Percentiles rank a stretch among this genome's conserved stretches.
phyloP scores from a whole-genome alignment of 345 rosid species.

The Hibiscus mutabilis region DNA sequence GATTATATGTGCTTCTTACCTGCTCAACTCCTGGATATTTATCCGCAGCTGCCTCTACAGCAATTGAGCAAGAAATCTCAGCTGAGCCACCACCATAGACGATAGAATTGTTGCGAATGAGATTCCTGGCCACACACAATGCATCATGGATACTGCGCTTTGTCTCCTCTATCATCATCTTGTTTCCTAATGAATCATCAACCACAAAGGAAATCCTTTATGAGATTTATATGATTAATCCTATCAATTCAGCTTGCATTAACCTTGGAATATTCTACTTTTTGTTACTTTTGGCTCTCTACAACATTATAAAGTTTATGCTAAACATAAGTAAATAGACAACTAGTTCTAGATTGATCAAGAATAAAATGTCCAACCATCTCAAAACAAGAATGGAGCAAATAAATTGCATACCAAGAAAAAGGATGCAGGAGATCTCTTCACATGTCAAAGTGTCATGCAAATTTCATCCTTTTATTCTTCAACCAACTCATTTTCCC shows the following conservation, averaged over 20 bases:
- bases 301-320: background rate
- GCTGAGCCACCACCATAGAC: slow-evolving; percentile 97
- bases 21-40: slow-evolving; percentile 88
- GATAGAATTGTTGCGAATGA: slow-evolving; percentile 83
- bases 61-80: slow-evolving; percentile 85
- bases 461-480: background rate
- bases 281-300: background rate
- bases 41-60: slow-evolving; percentile 88
- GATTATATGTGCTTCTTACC: slow-evolving; percentile 26
- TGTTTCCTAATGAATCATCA: slow-evolving; percentile 57
- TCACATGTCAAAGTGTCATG: background rate
- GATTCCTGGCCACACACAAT: slow-evolving; percentile 91
- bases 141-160: slow-evolving; percentile 97
- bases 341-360: background rate
- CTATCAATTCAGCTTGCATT: background rate
- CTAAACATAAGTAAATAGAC: too few relatives aligned
- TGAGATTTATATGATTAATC: background rate
- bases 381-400: background rate
- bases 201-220: background rate
- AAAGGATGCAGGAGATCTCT: background rate
- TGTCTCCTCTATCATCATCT: slow-evolving; percentile 97
- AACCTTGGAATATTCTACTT: background rate
- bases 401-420: background rate
- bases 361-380: background rate
- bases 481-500: background rate